Evolutionary conservation across 2,329 filamentous ascomycete species (phyloP), one percentile per base, ranked within the genome.

Genomic region (Colletotrichum incanum): DNA sequence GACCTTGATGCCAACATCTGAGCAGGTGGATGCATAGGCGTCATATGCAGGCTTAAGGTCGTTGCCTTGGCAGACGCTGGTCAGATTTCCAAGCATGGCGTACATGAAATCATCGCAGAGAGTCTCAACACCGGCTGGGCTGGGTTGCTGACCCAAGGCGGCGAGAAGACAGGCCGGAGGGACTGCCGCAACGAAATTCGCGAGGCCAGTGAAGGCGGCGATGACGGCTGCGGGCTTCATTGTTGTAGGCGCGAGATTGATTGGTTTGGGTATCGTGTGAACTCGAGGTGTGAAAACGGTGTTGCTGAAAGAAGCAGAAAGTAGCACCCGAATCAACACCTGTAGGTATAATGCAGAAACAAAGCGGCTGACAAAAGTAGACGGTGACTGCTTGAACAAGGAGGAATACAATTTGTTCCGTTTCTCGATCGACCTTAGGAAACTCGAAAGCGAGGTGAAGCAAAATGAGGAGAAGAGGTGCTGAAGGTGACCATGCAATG

Each of bases 161-260:
- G 62, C 60, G 9, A 76, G 26, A 26, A 76, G 63, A 55, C 74
- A 76, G n/a, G 73, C 73, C 2, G 70, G 72, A 49, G 75, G 72
- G 2, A 26, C 41, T 54, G 67, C 71, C 23, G 68, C 49, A 52
- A 54, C 63, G 28, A 76, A 41, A n/a, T 52, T 39, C 49, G 52
- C 31, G 37, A 74, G 41, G 47, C 74, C 41, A 39, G 62, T 18
- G 60, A 73, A 65, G 11, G 67, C 55, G 2, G 65, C 34, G 55
- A 74, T 56, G 65, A 72, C 65, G 9, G 41, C 37, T 31, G 34
- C 18, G 34, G 56, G 23, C 37, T 54, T 71, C 61, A 66, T 71
- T 49, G 28, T 31, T 34, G 26, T 8, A n/a, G 31, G 28, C 37
- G 47, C 14, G 26, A 52, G 20, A 28, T 23, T 62, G 50, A n/a